Base-by-base conservation (phyloP, 257 asterid genomes). In the Penstemon eatonii region DNA sequence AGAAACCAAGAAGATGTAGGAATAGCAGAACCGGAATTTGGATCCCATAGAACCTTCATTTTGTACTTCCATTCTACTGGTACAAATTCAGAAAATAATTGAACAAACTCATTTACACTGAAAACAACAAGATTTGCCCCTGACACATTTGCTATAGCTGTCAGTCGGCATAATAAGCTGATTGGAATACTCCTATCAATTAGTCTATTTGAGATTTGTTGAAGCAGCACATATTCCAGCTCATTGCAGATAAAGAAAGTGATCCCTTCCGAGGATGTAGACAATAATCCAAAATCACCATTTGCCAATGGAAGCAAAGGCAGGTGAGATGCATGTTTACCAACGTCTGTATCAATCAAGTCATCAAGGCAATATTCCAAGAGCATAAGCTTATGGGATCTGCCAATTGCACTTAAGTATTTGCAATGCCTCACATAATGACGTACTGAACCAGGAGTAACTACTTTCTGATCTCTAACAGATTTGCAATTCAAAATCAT, bases 311-410 rank as follows among this genome's bases (percentile, higher is more conserved):
- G 98, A 79, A 92, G 86, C 81, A 92, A 82, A 72, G 84, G 86
- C 79, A 92, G 73, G 79, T 76, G 61, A 69, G 68, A 76, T 60
- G 91, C 81, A 75, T 78, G 85, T 68, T 57, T 60, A 60, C 95
- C 95, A 50, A 88, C 95, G 56, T 90, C 96, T 69, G 86, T 72
- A 74, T 92, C 96, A 73, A 92, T 74, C 82, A 92, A 86, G 85
- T 90, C 98, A 75, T 87, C 93, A 50, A 92, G 92, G 79, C 98
- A 92, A 81, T 92, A 92, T 71, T 90, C 98, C 81, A 92, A 82
- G 80, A 92, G 80, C 83, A 83, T 76, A 63, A 82, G 76, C 83
- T 81, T 88, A 56, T 79, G 71, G 4, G 86, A 75, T 78, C 85
- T 85, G 71, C 74, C 87, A 72, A 86, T 72, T 64, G 15, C 67